Percentiles rank a stretch among this genome's conserved stretches.
Conservation (phyloP, 192 early-diverging fungal genomes). For the Podila horticola region DNA sequence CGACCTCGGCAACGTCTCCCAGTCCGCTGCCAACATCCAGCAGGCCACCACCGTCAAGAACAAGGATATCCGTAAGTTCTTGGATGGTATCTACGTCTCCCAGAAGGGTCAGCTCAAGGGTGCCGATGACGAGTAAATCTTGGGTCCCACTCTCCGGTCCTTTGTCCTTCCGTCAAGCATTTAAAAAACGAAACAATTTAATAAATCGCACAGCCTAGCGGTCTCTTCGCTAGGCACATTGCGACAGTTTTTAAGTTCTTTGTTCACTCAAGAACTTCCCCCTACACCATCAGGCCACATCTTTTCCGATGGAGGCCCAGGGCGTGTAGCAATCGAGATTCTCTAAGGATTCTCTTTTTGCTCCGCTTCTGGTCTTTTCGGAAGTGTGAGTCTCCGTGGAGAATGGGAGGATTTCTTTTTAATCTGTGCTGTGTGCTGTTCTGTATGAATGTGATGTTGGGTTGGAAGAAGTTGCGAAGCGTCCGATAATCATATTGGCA, state of each 20-base stretch:
- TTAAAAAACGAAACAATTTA: constrained; percentile 5
- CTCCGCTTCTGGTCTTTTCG: no score
- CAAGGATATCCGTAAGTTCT: constrained; percentile 99
- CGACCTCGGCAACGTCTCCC: constrained; percentile 94
- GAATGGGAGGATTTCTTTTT: no score
- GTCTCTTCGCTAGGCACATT: constrained; percentile 23
- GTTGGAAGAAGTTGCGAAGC: no score
- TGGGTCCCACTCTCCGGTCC: neutral
- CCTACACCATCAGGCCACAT: neutral
- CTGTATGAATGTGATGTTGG: no score
- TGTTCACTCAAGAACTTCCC: neutral
- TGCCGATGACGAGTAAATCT: constrained; percentile 66
- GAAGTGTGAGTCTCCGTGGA: no score
- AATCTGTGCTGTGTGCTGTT: no score
- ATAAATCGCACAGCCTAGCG: constrained; percentile 37
- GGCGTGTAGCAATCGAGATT: no score
- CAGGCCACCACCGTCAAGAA: constrained; percentile 93
- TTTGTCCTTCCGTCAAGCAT: constrained; percentile 7
- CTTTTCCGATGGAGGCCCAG: neutral
- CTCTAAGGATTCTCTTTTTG: no score
- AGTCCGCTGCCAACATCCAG: constrained; percentile 97
- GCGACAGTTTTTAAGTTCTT: constrained; percentile 12
- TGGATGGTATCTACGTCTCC: constrained; percentile 98
- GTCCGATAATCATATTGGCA: no score
- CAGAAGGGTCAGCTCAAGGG: constrained; percentile 74